Evolutionary conservation across 2,329 filamentous ascomycete genomes (phyloP).

Genomic region (Fusarium beomiforme): DNA sequence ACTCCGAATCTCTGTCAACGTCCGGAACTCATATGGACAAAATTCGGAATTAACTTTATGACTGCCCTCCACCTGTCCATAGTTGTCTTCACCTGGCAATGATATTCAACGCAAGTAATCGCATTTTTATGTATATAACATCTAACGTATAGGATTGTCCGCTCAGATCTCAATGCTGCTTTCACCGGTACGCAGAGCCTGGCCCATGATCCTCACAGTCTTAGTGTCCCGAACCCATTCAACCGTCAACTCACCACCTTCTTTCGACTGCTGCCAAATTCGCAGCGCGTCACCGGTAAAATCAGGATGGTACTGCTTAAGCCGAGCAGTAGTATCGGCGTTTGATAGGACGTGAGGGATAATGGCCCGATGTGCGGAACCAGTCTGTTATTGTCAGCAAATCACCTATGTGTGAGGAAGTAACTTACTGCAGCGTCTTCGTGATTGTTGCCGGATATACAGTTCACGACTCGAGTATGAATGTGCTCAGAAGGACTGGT

Average conservation of each 20-base stretch:
- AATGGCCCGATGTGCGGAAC: slow-evolving; percentile 11
- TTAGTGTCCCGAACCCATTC: background rate
- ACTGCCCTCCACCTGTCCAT: no score
- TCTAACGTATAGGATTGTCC: no score
- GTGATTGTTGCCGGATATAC: background rate
- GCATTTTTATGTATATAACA: no score
- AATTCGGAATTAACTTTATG: no score
- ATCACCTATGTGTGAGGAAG: accelerated
- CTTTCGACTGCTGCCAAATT: slow-evolving; percentile 1
- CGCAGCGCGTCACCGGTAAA: background rate
- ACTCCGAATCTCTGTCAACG: background rate
- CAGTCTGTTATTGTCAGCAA: background rate
- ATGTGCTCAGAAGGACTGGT: background rate
- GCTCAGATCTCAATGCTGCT: background rate
- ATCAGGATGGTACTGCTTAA: background rate
- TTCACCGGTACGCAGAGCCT: background rate
- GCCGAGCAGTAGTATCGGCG: accelerated
- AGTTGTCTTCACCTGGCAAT: no score
- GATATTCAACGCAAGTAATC: no score
- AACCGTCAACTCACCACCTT: slow-evolving; percentile 1
- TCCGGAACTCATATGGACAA: no score
- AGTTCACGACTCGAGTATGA: background rate
- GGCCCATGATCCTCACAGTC: slow-evolving; percentile 5
- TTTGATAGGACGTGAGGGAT: background rate
- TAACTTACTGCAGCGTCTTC: background rate